phyloP scores from a whole-genome alignment of 2,329 filamentous ascomycete species.

The Hypoxylon sp. region DNA sequence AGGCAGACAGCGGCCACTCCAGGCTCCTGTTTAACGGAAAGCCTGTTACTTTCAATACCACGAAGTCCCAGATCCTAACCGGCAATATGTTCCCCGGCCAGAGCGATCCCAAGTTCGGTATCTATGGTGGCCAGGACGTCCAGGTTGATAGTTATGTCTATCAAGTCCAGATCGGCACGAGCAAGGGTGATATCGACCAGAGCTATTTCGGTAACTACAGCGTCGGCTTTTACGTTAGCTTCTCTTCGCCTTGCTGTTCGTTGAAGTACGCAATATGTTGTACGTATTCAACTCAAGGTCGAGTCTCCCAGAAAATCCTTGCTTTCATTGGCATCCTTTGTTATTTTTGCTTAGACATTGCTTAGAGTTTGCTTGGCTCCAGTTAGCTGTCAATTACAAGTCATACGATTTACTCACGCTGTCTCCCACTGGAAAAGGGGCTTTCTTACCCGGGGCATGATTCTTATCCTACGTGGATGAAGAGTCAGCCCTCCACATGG shows the following conservation, averaged over 20 bases:
- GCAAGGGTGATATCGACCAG: conserved; percentile 30
- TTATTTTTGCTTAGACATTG: neutral
- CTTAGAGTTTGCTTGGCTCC: neutral
- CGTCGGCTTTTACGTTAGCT: neutral
- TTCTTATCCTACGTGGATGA: neutral
- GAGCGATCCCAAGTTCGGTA: conserved; percentile 43
- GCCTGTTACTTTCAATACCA: conserved; percentile 39
- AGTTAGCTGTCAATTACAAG: neutral
- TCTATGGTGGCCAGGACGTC: conserved; percentile 37
- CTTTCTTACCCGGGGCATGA: neutral
- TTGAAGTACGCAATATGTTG: neutral
- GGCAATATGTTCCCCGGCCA: conserved; percentile 40
- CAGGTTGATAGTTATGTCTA: conserved; percentile 40
- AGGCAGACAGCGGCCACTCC: conserved; percentile 32
- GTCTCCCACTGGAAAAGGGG: neutral
- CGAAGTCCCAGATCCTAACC: conserved; percentile 27
- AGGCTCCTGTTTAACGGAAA: conserved; percentile 42
- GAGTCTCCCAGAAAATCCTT: neutral
- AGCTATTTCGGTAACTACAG: conserved; percentile 23
- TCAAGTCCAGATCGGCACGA: conserved; percentile 42
- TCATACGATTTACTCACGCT: neutral
- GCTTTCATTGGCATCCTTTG: neutral
- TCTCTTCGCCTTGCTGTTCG: neutral
- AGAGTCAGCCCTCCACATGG: neutral
- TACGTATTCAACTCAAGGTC: neutral